Base-by-base conservation (phyloP, 2,329 filamentous ascomycete species). In the Grosmannia clavigera region DNA sequence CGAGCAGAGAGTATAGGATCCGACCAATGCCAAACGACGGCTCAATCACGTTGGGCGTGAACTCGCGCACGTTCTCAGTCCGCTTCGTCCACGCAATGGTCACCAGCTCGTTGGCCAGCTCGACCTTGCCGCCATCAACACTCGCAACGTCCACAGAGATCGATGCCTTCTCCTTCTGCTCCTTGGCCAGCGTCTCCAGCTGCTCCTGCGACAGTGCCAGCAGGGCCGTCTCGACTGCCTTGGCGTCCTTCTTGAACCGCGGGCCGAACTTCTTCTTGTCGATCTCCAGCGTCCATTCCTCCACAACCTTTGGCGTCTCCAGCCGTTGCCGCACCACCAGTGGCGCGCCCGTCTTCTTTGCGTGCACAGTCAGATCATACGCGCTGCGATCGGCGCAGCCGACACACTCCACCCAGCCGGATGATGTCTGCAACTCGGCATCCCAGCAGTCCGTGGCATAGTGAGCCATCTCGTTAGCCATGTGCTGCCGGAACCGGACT, bases 381-480 rank as follows among this genome's bases (percentile, higher is more conserved):
- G 94, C 94, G 71, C 89, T 95, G 68, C 94, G 85, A 72, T 72
- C 65, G 63, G 94, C 94, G 73, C 94, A 97, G 64, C 94, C 94
- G 68, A 97, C 92, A 72, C 92, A 97, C 78, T 99, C 94, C 64
- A 97, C 89, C 94, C 94, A 99, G 71, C 94, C 94, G 69, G 92
- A 92, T 63, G 88, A 92, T 61, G 90, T 97, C 64, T 88, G 79
- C 60, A 99, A 78, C 74, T 99, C 94, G 16, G 91, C 92, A 73
- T 99, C 94, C 94, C 94, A 97, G 77, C 94, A 99, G 77, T 99
- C 94, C 60, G 86, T 82, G 55, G 94, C 94, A 71, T 99, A 99
- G 75, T 99, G 94, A 19, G 94, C 81, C 80, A 83, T 83, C 69
- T 83, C 81, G 67, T 83, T 83, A 62, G 76, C 76, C 92, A 99